Evolutionary conservation across 2,329 filamentous ascomycete species (phyloP), one percentile per base, ranked within the genome.

Genomic region (Epichloe gansuensis): DNA sequence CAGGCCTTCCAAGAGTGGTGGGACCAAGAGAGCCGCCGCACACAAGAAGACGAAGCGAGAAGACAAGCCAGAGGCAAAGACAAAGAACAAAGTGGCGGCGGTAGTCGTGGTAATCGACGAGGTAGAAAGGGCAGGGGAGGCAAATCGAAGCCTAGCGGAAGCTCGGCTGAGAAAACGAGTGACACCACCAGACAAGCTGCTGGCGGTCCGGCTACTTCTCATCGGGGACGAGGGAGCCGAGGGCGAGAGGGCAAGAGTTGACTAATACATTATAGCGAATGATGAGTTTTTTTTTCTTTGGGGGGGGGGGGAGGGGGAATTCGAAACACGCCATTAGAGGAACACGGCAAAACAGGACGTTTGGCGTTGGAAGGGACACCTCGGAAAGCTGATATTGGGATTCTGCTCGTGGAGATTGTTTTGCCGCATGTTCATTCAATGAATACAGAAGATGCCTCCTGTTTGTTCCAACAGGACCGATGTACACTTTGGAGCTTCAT

Each of bases 1-100:
- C 93, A 98, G 64, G 89, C 89, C 49, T 98, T 98, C 64, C 88
- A 96, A 64, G 84, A 94, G 64, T 95, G 90, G 89, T 95, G 89
- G 89, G 88, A 94, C 58, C 82, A 86, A 56, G 90, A 95, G 66
- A 89, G 84, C 60, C 76, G 77, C 54, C 76, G 86, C 31, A 79
- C 85, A 39, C 83, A 84, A 57, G 80, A 84, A 58, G 81, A 81
- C 55, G 77, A 79, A 55, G 73, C 74, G 3, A 63, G 68, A 44
- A 65, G 69, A 48, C 62, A 66, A 25, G 63, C 62, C 36, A 68
- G 66, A 53, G 68, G 69, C 44, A 71, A 76, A 58, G 71, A 66
- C 51, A 66, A 68, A 48, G 53, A 51, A 3, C 53, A 52, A 49
- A 15, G 5, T 23, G n/a, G 40, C 21, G 25, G 17, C 12, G 61